Percentiles rank a stretch among this genome's conserved stretches.
phyloP scores from a whole-genome alignment of 768 basidiomycete genomes.

The Leucogyrophana mollusca region DNA sequence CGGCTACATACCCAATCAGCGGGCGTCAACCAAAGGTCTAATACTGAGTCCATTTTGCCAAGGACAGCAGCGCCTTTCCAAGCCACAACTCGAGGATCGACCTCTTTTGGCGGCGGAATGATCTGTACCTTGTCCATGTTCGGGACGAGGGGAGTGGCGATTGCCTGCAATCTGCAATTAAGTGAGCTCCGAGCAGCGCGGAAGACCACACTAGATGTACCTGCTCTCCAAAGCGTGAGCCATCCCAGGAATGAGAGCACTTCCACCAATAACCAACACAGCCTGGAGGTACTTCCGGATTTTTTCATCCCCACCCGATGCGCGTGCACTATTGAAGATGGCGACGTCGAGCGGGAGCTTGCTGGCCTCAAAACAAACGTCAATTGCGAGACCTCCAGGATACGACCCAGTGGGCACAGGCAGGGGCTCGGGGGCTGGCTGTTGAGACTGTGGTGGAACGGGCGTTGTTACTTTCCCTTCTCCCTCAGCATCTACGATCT shows the following conservation, averaged over 20 bases:
- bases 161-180: conserved; percentile 65
- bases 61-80: conserved; percentile 97
- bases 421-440: conserved; percentile 12
- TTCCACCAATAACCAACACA: conserved; percentile 85
- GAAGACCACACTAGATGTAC: conserved; percentile 32
- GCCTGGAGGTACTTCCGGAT: conserved; percentile 87
- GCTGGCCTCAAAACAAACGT: conserved; percentile 81
- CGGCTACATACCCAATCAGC: conserved; percentile 76
- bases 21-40: conserved; percentile 85
- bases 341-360: conserved; percentile 92
- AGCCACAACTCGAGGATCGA: conserved; percentile 84
- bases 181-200: conserved; percentile 1
- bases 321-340: conserved; percentile 88
- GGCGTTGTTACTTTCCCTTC: conserved; percentile 34
- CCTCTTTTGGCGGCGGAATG: conserved; percentile 91
- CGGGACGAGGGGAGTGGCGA: conserved; percentile 76
- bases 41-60: conserved; percentile 86
- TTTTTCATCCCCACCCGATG: conserved; percentile 85
- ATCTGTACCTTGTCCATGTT: conserved; percentile 89
- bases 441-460: conserved; percentile 22
- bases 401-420: conserved; percentile 28
- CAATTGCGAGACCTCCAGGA: conserved; percentile 55
- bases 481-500: conserved; percentile 50
- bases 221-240: conserved; percentile 86
- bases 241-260: conserved; percentile 78